A percentile compares a stretch with the other conserved stretches of the same genome.
phyloP scores from a whole-genome alignment of 1,284 basidiomycete genomes.

The Sanghuangporus sanghuang region DNA sequence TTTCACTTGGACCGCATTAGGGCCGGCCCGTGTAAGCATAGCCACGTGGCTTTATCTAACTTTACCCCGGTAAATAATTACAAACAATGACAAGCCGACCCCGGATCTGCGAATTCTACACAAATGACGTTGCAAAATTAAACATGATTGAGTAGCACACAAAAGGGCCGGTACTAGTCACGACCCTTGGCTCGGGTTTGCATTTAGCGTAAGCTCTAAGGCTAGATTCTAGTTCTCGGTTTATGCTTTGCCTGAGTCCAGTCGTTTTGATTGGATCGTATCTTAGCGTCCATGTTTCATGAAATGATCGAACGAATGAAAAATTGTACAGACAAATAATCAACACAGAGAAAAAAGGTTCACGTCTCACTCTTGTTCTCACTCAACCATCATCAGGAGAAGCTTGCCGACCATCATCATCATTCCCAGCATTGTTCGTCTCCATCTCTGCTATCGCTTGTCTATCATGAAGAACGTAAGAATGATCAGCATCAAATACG shows the following conservation, averaged over 20 bases:
- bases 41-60: not conserved
- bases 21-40: not conserved
- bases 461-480: not conserved
- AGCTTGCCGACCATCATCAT: not conserved
- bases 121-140: too few relatives aligned
- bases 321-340: not conserved
- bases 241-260: too few relatives aligned
- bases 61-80: not conserved
- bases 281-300: too few relatives aligned
- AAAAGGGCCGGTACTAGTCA: too few relatives aligned
- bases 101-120: too few relatives aligned
- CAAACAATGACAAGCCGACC: not conserved
- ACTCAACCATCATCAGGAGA: not conserved
- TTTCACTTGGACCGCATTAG: slow-evolving; percentile 9
- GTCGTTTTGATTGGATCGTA: too few relatives aligned
- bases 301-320: not conserved
- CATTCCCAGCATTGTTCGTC: slow-evolving; percentile 2
- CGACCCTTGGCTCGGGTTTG: too few relatives aligned
- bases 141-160: too few relatives aligned
- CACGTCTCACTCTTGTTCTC: not conserved
- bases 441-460: slow-evolving; percentile 13
- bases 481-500: not conserved
- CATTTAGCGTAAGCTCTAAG: too few relatives aligned
- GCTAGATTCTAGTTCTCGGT: too few relatives aligned
- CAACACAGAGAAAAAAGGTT: not conserved